Evolutionary conservation across 2,329 filamentous ascomycete genomes (phyloP).

Genomic region (Neurospora crassa): DNA sequence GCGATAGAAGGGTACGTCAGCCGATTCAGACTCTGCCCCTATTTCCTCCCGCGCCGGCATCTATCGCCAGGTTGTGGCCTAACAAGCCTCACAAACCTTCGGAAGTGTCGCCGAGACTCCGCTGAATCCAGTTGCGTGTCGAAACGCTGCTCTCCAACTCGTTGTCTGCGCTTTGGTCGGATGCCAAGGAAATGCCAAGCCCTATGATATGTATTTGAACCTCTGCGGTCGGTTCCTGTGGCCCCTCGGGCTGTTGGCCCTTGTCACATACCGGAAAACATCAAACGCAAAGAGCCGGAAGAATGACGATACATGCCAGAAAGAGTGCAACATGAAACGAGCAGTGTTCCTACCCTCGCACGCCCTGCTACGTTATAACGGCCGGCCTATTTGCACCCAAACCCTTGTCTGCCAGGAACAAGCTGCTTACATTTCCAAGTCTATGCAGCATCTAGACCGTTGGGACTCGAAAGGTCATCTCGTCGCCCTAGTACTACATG

Average conservation of each 20-base stretch:
- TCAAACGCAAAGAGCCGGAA: neutral
- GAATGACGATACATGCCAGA: neutral
- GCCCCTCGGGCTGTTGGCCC: neutral
- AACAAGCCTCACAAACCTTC: neutral
- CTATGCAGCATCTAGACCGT: neutral
- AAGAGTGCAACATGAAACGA: neutral
- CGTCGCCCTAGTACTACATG: neutral
- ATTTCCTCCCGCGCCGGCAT: neutral
- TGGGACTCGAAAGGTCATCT: neutral
- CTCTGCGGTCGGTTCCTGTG: neutral
- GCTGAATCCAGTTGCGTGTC: neutral
- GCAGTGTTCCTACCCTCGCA: neutral
- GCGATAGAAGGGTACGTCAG: neutral
- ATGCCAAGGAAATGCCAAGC: neutral
- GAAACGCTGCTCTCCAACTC: neutral
- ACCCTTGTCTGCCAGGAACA: neutral
- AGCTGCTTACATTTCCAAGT: neutral
- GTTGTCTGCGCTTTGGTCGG: neutral
- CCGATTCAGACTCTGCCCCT: neutral
- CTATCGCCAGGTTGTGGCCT: neutral
- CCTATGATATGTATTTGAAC: neutral
- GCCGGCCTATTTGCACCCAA: neutral
- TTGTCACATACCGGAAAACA: neutral
- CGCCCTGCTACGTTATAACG: neutral
- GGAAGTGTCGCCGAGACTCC: neutral